A percentile compares a stretch with the other conserved stretches of the same genome.
Evolutionary conservation across 176 grass and related monocot genomes (phyloP).

Genomic region (Phoenix dactylifera): DNA sequence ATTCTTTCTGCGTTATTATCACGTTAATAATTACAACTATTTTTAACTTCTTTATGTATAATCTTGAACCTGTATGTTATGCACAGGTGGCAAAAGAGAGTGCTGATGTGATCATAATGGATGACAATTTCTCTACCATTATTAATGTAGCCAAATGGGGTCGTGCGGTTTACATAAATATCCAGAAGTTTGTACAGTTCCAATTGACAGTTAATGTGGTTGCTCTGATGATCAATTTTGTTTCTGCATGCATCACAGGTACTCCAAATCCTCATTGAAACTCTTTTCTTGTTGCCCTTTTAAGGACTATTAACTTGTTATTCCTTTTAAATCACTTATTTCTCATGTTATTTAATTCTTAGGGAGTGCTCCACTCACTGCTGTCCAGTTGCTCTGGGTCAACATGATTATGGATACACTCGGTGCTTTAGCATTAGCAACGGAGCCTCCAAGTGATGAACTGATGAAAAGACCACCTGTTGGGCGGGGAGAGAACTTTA

Average conservation of each 20-base stretch:
- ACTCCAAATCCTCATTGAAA: background rate
- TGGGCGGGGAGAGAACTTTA: constrained; percentile 54
- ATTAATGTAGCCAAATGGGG: constrained; percentile 95
- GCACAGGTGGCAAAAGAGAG: constrained; percentile 98
- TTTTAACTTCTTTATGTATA: too few relatives aligned
- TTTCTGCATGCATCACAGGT: constrained; percentile 85
- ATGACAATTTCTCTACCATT: constrained; percentile 85
- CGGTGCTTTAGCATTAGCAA: constrained; percentile 77
- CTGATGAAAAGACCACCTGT: constrained; percentile 72
- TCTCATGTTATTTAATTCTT: constrained; percentile 1
- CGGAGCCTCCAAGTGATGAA: constrained; percentile 55
- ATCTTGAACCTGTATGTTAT: background rate
- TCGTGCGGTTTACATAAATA: constrained; percentile 88
- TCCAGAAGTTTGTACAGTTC: constrained; percentile 96
- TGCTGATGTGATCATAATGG: constrained; percentile 89
- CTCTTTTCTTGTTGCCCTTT: background rate
- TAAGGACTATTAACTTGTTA: too few relatives aligned
- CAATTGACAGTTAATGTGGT: constrained; percentile 91
- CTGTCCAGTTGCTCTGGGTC: constrained; percentile 87
- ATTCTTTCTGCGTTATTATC: too few relatives aligned
- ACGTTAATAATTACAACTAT: too few relatives aligned
- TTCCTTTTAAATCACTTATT: too few relatives aligned
- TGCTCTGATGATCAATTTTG: constrained; percentile 79
- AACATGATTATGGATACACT: constrained; percentile 98
- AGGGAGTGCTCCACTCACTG: constrained; percentile 81